Base-by-base conservation (phyloP, 352 stramenopile species). In the Phytophthora rubi region DNA sequence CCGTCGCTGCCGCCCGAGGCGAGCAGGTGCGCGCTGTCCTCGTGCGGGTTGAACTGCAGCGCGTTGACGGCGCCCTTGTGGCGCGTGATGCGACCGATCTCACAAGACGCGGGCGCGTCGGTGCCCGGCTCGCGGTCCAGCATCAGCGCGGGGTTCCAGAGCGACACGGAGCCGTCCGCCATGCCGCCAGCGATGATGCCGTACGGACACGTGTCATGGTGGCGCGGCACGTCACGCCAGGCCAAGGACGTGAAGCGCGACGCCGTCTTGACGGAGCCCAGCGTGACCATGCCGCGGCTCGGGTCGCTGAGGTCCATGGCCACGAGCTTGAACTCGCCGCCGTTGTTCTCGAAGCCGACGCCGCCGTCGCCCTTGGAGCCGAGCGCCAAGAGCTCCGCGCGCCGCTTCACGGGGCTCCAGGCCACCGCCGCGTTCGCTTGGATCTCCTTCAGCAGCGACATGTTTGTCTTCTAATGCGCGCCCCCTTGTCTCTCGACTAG, bases 281-380 rank as follows among this genome's bases (percentile, higher is more conserved):
- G 75, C 63, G 89, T 86, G 60, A 89, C 60, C 71, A 97, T 86
- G 9, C 76, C 82, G 30, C 87, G 84, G 33, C 76, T 72, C 15
- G 88, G 79, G 48, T 94, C 73, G 71, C 85, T 87, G 44, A 98
- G 85, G 79, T 98, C 88, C 80, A 99, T 90, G 58, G 91, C 92
- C 65, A 99, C 97, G 48, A 99, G 70, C 83, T 99, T 97, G 60
- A 99, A 91, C 80, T 98, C 92, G 58, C 97, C 97, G 37, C 98
- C 97, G 51, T 96, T 99, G 81, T 99, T 97, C 73, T 99, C 98
- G 77, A 99, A 99, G 54, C 96, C 95, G 54, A 88, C 88, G 61
- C 96, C 97, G 67, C 95, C 94, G 63, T 97, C 97, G 72, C 98
- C 97, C 90, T 99, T 97, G 68, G 85, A 91, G 56, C 91, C 91